Evolutionary conservation across 495 filamentous ascomycete genomes (phyloP), one percentile per base, ranked within the genome.

Genomic region (Trichoderma asperelloides): DNA sequence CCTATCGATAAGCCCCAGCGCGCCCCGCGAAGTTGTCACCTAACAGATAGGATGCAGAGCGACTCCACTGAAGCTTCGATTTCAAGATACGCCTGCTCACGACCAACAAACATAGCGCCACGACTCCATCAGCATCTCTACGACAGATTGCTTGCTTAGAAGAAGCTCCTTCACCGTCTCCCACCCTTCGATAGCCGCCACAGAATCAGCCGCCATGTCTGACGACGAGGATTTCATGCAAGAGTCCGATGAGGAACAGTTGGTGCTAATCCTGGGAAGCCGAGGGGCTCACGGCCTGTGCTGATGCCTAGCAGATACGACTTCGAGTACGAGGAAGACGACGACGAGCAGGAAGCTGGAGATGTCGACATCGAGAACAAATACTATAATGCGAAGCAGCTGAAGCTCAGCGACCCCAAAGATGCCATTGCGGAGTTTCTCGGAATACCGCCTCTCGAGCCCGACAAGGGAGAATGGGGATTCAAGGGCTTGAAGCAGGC

Each of bases 321-420:
- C 78, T 98, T 97, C 74, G 95, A 98, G 69, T 97, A 97, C 77
- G 91, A 87, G 49, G 86, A 94, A 74, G 91, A 93, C 70, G 93
- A 96, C 69, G 93, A 96, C 69, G 95, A 93, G 21, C 91, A 96
- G 57, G 89, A 96, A 60, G 85, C 82, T 45, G 91, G 89, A 25
- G 91, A 97, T 76, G 89, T 97, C 70, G 93, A 94, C 67, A 93
- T 98, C 74, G 96, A 98, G 76, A 98, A 98, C 81, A 96, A 97
- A 80, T 98, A 98, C 80, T 98, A 98, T 84, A 98, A 96, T 80
- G 95, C 95, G 30, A 98, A 98, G 80, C 93, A 97, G 78, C 89
- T 96, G 78, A 98, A 98, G 80, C 84, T 82, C 11, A 87, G 86
- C 66, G 90, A 90, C 69, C 92, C 96, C 2, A 88, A 96, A 71